Base-by-base conservation (phyloP, 2,329 filamentous ascomycete genomes). In the Talaromyces rugulosus region DNA sequence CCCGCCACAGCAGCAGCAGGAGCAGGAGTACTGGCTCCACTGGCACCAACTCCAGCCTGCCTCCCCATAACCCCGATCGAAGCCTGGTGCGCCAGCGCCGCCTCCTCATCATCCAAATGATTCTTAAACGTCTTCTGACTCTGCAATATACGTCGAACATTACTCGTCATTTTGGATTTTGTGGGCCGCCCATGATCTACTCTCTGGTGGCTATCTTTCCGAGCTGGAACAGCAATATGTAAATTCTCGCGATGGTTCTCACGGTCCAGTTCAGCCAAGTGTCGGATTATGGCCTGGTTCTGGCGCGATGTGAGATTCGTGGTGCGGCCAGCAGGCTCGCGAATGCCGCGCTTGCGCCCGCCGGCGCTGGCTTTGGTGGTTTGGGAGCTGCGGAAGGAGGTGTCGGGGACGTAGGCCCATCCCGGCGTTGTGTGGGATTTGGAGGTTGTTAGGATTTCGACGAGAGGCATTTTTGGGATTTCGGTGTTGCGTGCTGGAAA, bases 331-430 rank as follows among this genome's bases (percentile, higher is more conserved):
- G 77, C 80, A 4, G 80, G 80, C 63, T 83, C 85, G 65, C 89
- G 84, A 23, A 85, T 84, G 33, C 86, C 87, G 70, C 92, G 89
- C 77, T 96, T 96, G 65, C 89, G 84, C 54, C 76, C 77, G 56
- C 76, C 77, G 63, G 73, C 80, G 71, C 75, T 78, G 73, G 72
- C 81, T 83, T 85, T 66, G 79, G 77, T 62, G 79, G 82, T 64
- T 75, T 77, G 65, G 80, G 83, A 82, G 9, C 85, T 82, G 12
- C 85, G 82, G 61, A 84, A 82, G 75, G 83, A 72, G 16, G 85
- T 87, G 72, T 96, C 91, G 33, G 92, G 88, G 1, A 97, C 91
- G 74, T 96, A 96, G 12, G 92, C 92, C 89, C 92, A 98, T 70
- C 94, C 94, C 0, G 94, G 92, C 1, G 91, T 90, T 52, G 84